A percentile compares a stretch with the other conserved stretches of the same genome.
These are phyloP conservation scores for Hibiscus syriacus DNA, from an alignment of 345 rosid species.

Conservation along the genomic window DNA sequence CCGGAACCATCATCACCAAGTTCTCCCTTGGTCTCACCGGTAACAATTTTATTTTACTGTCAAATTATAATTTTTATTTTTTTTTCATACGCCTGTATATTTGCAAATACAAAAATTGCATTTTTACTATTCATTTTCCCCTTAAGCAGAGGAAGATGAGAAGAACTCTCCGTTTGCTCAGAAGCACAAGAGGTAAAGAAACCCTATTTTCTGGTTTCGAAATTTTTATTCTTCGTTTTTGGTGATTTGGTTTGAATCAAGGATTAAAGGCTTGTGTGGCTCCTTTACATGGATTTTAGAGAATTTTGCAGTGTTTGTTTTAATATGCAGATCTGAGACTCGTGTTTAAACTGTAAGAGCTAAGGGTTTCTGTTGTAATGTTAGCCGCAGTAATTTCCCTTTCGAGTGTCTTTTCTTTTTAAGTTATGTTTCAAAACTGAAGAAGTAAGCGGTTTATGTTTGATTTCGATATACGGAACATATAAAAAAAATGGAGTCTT, in stretches of 20 bases:
- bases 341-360: not conserved
- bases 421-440: not conserved
- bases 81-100: not conserved
- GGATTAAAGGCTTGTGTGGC: not conserved
- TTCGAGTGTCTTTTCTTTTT: not conserved
- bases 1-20: conserved; percentile 65
- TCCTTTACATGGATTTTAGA: not conserved
- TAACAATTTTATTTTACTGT: conserved; percentile 12
- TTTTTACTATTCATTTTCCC: not conserved
- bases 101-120: not conserved
- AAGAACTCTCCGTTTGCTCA: conserved; percentile 76
- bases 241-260: not conserved
- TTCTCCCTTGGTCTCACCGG: conserved; percentile 61
- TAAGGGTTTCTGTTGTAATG: not conserved
- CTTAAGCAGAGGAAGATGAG: conserved; percentile 74
- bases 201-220: not conserved
- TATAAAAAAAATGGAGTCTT: not conserved
- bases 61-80: not conserved
- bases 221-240: not conserved
- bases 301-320: not conserved
- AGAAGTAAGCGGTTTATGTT: not conserved
- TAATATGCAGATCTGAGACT: not conserved
- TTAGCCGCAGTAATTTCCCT: not conserved
- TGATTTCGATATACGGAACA: not conserved
- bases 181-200: conserved; percentile 65